Evolutionary conservation across 371 early-diverging fungal genomes (phyloP).

Genomic region (Smittium culicis): DNA sequence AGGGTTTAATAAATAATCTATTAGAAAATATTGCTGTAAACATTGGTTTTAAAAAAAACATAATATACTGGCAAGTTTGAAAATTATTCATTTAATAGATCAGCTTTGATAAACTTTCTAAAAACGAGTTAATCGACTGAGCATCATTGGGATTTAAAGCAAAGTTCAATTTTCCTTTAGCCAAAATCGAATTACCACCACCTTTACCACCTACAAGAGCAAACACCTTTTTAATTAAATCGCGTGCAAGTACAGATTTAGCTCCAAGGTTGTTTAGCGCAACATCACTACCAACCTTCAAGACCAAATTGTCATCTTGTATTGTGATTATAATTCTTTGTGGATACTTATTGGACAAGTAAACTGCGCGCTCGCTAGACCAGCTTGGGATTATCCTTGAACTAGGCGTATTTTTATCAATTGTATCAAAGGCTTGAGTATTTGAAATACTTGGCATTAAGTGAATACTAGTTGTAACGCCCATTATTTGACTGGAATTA

Average conservation of each 20-base stretch:
- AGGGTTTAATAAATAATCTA: too few species aligned
- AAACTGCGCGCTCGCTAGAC: background rate
- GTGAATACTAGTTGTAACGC: background rate
- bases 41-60: too few species aligned
- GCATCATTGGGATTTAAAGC: background rate
- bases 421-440: background rate
- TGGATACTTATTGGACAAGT: background rate
- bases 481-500: background rate
- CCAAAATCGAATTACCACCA: background rate
- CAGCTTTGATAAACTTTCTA: background rate
- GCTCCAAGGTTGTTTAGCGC: background rate
- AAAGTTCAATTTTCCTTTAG: background rate
- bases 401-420: background rate
- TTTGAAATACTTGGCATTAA: background rate
- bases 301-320: constrained; percentile 1
- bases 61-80: too few species aligned
- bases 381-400: background rate
- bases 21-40: too few species aligned
- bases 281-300: background rate
- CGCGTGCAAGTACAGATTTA: background rate
- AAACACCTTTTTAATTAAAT: background rate
- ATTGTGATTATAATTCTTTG: background rate
- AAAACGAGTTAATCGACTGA: background rate
- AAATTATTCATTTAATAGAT: background rate
- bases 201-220: background rate